Evolutionary conservation across 176 grass and related monocot species (phyloP).

Genomic region (Hsuehochloa calcarea): DNA sequence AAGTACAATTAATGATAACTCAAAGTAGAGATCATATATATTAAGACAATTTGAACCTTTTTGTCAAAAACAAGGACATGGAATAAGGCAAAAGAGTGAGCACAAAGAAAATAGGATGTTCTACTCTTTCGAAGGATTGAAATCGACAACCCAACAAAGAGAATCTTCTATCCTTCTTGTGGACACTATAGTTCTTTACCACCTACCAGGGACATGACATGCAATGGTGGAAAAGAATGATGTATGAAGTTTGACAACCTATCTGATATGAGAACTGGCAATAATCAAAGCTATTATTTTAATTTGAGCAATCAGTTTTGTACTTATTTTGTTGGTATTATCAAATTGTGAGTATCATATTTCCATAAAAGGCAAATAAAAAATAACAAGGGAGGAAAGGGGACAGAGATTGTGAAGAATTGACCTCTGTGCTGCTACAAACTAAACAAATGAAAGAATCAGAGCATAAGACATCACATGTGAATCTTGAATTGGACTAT

Average conservation of each 20-base stretch:
- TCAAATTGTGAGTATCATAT: not conserved
- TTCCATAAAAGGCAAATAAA: constrained; percentile 9
- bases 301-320: constrained; percentile 13
- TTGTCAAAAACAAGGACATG: constrained; percentile 3
- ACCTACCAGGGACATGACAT: constrained; percentile 44
- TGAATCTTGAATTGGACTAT: constrained; percentile 17
- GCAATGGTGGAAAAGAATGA: constrained; percentile 28
- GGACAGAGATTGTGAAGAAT: not conserved
- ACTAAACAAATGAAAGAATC: constrained; percentile 21
- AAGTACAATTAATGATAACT: not conserved
- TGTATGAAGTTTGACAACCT: constrained; percentile 32
- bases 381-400: not conserved
- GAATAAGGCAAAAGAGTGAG: not conserved
- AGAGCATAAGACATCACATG: not conserved
- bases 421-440: not conserved
- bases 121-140: not conserved
- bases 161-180: not conserved
- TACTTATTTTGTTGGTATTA: not conserved
- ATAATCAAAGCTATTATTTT: constrained; percentile 28
- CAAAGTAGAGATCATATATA: not conserved
- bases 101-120: constrained; percentile 20
- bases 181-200: constrained; percentile 22
- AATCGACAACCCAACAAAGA: constrained; percentile 26
- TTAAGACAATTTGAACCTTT: constrained; percentile 1
- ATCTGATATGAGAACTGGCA: constrained; percentile 31